A percentile compares a stretch with the other conserved stretches of the same genome.
These are phyloP conservation scores for Saccharomycopsis sp. DNA, from an alignment of 805 yeast genomes.

Conservation along the genomic window DNA sequence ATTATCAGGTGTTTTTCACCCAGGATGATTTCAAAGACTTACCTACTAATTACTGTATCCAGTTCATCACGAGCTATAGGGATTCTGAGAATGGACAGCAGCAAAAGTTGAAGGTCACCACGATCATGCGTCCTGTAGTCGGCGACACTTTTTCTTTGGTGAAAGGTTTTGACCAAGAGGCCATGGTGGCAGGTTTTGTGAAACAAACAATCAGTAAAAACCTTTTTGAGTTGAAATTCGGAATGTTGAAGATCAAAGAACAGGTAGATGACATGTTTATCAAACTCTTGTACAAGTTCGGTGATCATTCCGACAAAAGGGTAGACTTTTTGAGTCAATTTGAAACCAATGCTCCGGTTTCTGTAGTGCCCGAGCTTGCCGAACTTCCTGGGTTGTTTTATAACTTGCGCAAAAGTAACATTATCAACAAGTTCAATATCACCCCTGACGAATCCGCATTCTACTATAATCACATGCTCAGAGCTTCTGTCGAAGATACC, in stretches of 20 bases:
- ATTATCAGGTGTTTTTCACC: constrained; percentile 32
- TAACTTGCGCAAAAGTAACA: constrained; percentile 32
- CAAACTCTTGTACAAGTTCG: constrained; percentile 28
- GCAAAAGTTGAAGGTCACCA: constrained; percentile 29
- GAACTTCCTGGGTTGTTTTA: constrained; percentile 31
- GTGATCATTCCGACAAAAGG: constrained; percentile 23
- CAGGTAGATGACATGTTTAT: constrained; percentile 28
- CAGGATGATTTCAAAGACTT: constrained; percentile 23
- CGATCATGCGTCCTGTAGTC: constrained; percentile 25
- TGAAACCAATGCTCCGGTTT: constrained; percentile 6
- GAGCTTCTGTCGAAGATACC: constrained; percentile 23
- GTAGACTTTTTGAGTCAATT: constrained; percentile 1
- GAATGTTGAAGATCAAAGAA: constrained; percentile 27
- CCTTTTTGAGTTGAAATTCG: constrained; percentile 26
- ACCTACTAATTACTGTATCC: constrained; percentile 26
- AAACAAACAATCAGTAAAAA: constrained; percentile 31
- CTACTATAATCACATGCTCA: constrained; percentile 32
- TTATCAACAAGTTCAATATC: constrained; percentile 34
- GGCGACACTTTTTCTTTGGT: constrained; percentile 24
- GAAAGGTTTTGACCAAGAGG: constrained; percentile 29
- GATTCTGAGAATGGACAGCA: background rate
- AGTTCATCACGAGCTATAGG: constrained; percentile 28
- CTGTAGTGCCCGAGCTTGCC: constrained; percentile 18
- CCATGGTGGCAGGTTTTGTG: constrained; percentile 30
- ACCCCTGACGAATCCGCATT: constrained; percentile 42